Conservation (phyloP, 176 grass and related monocot genomes). For the Hordeum marinum region DNA sequence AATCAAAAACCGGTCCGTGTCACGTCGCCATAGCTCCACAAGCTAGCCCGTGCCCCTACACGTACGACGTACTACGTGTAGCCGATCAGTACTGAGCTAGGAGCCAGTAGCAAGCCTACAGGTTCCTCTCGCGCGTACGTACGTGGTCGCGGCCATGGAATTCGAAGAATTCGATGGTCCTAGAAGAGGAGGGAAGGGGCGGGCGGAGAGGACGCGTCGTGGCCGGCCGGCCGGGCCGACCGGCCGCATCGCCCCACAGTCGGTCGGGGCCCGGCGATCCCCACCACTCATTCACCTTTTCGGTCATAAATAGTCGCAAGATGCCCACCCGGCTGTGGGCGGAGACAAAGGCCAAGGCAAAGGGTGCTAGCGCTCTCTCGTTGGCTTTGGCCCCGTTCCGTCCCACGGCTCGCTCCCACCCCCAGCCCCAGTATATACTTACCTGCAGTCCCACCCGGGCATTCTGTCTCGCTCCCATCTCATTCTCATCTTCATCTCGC, state of each 20-base stretch:
- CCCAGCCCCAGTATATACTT: neutral
- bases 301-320: conserved; percentile 27
- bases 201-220: neutral
- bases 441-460: neutral
- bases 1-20: neutral
- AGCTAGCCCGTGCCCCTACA: neutral
- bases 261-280: conserved; percentile 9
- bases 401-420: neutral
- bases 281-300: conserved; percentile 35
- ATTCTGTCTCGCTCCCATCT: neutral
- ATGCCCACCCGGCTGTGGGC: conserved; percentile 6
- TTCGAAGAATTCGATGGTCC: neutral
- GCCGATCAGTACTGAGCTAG: neutral
- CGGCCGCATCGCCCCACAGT: conserved; percentile 45
- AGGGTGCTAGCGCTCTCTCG: neutral
- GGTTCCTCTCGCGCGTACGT: no score
- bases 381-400: neutral
- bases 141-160: no score
- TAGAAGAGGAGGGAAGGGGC: neutral
- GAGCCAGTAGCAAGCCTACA: neutral
- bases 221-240: neutral
- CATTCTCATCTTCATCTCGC: neutral
- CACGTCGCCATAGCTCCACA: neutral
- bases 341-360: neutral
- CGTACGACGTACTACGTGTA: neutral